A percentile compares a stretch with the other conserved stretches of the same genome.
Evolutionary conservation across 805 yeast species (phyloP).

Genomic region (Zygosaccharomyces bisporus): DNA sequence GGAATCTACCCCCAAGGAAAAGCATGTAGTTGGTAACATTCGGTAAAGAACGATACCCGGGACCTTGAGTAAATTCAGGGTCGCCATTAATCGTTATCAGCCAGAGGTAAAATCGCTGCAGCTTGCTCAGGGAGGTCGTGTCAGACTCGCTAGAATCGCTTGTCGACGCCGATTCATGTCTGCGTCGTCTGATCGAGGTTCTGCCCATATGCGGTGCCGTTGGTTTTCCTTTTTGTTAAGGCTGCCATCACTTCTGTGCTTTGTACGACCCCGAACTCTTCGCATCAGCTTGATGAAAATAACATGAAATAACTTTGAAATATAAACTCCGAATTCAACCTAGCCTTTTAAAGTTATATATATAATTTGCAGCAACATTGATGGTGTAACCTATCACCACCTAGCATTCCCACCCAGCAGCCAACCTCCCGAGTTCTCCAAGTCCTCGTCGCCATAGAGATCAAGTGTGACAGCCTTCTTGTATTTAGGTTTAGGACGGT

Average conservation of each 20-base stretch:
- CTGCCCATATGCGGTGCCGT: background rate
- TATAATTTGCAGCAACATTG: background rate
- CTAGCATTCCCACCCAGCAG: constrained; percentile 31
- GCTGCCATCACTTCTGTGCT: background rate
- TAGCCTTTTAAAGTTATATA: background rate
- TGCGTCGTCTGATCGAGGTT: background rate
- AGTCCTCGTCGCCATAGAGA: constrained; percentile 31
- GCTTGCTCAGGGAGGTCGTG: constrained; percentile 3
- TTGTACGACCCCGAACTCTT: background rate
- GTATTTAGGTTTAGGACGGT: constrained; percentile 17
- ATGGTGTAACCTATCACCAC: constrained; percentile 4
- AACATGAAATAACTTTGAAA: background rate
- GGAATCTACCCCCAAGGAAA: constrained; percentile 62
- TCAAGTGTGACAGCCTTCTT: constrained; percentile 32
- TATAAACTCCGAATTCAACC: background rate
- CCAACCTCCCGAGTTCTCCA: constrained; percentile 30
- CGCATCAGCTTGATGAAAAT: background rate
- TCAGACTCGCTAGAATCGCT: background rate
- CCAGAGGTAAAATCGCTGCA: constrained; percentile 20
- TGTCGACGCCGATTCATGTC: background rate
- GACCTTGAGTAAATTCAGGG: constrained; percentile 12
- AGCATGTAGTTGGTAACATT: constrained; percentile 42
- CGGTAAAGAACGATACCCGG: constrained; percentile 25
- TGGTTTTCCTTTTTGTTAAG: background rate
- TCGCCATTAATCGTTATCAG: constrained; percentile 26